Conservation (phyloP, 2,329 filamentous ascomycete genomes). For the Hypoxylon sp. region DNA sequence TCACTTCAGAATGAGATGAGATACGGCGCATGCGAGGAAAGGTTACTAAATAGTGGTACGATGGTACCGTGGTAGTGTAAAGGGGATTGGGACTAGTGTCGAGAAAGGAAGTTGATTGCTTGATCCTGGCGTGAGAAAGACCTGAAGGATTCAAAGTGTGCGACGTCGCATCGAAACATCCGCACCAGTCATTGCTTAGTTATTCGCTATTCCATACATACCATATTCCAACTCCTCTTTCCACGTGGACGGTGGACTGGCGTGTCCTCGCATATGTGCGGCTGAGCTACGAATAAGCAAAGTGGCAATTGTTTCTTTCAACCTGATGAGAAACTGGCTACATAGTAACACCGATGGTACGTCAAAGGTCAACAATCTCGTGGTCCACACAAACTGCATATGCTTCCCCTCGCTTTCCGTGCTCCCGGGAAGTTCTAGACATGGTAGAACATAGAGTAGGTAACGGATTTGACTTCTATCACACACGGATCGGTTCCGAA, state of each 20-base stretch:
- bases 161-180: conserved; percentile 24
- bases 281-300: conserved; percentile 23
- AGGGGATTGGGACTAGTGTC: too few species aligned
- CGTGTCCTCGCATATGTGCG: conserved; percentile 22
- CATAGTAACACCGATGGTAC: conserved; percentile 21
- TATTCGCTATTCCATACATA: conserved; percentile 2
- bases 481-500: conserved; percentile 25
- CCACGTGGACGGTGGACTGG: conserved; percentile 28
- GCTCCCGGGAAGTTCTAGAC: too few species aligned
- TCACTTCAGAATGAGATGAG: too few species aligned
- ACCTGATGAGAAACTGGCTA: conserved; percentile 14
- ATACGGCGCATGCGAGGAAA: too few species aligned
- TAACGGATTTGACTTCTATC: conserved; percentile 1
- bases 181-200: conserved; percentile 22
- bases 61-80: too few species aligned
- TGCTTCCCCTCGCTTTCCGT: too few species aligned
- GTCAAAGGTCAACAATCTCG: conserved; percentile 20
- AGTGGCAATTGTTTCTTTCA: conserved; percentile 24
- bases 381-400: conserved; percentile 14
- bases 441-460: too few species aligned
- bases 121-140: conserved; percentile 21
- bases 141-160: conserved; percentile 31
- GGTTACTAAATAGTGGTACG: too few species aligned
- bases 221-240: conserved; percentile 12
- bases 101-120: conserved; percentile 6